These are phyloP conservation scores for Fusarium mundagurra DNA, from an alignment of 2,329 filamentous ascomycete genomes.

Conservation along the genomic window DNA sequence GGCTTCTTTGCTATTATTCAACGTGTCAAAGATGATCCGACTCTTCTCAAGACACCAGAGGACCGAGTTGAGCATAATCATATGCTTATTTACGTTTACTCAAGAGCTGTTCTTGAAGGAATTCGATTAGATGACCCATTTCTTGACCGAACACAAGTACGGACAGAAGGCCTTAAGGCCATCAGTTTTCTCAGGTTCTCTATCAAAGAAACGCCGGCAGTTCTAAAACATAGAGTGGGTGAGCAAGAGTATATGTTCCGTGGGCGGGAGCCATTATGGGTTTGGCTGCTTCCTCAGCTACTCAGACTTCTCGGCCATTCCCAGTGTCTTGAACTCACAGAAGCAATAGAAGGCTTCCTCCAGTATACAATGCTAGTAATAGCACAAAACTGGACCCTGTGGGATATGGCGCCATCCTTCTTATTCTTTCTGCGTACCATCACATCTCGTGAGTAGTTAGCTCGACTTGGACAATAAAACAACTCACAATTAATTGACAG, in stretches of 20 bases:
- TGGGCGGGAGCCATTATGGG: constrained; percentile 70
- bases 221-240: constrained; percentile 63
- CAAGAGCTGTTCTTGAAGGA: constrained; percentile 79
- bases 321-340: constrained; percentile 57
- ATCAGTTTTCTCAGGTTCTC: constrained; percentile 81
- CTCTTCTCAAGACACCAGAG: constrained; percentile 67
- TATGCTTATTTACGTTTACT: constrained; percentile 85
- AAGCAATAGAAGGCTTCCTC: constrained; percentile 64
- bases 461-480: not conserved
- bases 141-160: constrained; percentile 63
- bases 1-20: constrained; percentile 71
- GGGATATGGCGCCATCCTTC: constrained; percentile 58
- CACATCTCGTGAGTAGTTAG: constrained; percentile 54
- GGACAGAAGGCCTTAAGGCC: constrained; percentile 73
- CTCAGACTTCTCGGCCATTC: constrained; percentile 66
- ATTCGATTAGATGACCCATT: constrained; percentile 76
- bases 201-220: constrained; percentile 76
- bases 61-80: constrained; percentile 81
- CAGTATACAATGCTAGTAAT: constrained; percentile 58
- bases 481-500: constrained; percentile 34
- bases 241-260: constrained; percentile 58
- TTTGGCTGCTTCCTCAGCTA: constrained; percentile 70
- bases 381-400: constrained; percentile 56
- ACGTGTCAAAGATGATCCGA: constrained; percentile 61
- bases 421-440: constrained; percentile 59